Evolutionary conservation across 139 green algal genomes (phyloP).

Genomic region (Chlamydomonas urium): DNA sequence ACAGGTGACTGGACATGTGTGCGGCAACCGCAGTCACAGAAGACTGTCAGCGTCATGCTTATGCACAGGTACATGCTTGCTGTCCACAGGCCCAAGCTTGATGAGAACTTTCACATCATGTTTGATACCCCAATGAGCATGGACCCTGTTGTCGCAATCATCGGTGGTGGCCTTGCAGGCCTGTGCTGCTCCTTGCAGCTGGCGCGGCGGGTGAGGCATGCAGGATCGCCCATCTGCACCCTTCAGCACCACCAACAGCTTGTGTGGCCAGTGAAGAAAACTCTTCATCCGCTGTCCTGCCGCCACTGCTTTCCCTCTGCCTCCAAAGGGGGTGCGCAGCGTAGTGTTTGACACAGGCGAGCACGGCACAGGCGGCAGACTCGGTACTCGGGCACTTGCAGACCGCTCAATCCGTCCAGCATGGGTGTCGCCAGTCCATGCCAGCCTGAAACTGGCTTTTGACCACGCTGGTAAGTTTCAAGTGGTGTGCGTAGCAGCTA

Average conservation of each 20-base stretch:
- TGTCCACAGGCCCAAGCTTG: slow-evolving; percentile 13
- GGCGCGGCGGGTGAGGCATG: slow-evolving; percentile 5
- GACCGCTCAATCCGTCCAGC: too few relatives aligned
- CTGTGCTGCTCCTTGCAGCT: slow-evolving; percentile 54
- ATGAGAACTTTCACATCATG: slow-evolving; percentile 14
- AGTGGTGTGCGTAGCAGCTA: too few relatives aligned
- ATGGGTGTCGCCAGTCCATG: too few relatives aligned
- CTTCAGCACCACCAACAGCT: too few relatives aligned
- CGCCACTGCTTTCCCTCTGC: neutral
- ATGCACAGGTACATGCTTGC: too few relatives aligned
- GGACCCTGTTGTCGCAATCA: slow-evolving; percentile 51
- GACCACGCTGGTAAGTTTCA: too few relatives aligned
- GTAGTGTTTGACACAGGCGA: slow-evolving; percentile 71
- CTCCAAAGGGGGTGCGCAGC: neutral
- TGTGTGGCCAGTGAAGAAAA: too few relatives aligned
- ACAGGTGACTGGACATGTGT: too few relatives aligned
- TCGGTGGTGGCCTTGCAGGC: slow-evolving; percentile 58
- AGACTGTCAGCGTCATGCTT: too few relatives aligned
- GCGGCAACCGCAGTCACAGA: too few relatives aligned
- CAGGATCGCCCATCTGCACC: too few relatives aligned
- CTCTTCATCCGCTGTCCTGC: slow-evolving; percentile 16
- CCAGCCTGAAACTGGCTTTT: neutral
- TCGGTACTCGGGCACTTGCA: slow-evolving; percentile 61
- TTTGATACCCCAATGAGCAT: slow-evolving; percentile 2
- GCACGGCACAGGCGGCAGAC: slow-evolving; percentile 55